Base-by-base conservation (phyloP, 2,329 filamentous ascomycete genomes). In the Scedosporium dehoogii region DNA sequence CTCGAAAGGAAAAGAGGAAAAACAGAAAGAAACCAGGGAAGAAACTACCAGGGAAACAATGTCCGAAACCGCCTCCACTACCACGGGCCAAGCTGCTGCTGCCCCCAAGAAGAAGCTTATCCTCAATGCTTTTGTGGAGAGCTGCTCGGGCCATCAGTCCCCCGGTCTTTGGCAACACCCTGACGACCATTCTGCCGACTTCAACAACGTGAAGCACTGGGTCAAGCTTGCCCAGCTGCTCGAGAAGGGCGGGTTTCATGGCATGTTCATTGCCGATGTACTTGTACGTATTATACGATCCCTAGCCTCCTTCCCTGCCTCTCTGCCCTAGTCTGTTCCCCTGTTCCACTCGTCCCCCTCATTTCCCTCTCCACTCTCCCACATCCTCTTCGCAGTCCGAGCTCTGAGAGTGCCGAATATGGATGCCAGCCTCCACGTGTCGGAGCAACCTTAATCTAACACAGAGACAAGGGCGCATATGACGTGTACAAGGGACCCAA, bases 401-500 rank as follows among this genome's bases (percentile, higher is more conserved):
- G 56, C 56, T 23, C 27, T 27, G 16, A 57, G 23, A 23, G 6
- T 57, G 16, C 23, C 29, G 18, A 57, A 27, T 18, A 1, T 18
- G 53, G 23, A 27, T n/a, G 16, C 53, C 53, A 57, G 18, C 48
- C 18, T 57, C 23, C 16, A 14, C 16, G 42, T 25, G 41, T 9
- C 6, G 27, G n/a, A 14, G n/a, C n/a, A 12, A 12, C 21, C 6
- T 7, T 10, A 33, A 33, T 38, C 33, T 44, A 38, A 33, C 56
- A 63, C 61, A 21, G 6, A 10, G 9, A 10, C 2, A 29, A 71
- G 71, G 85, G 84, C 3, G 84, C 84, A 5, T 89, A 89, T 68
- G 86, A 90, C 74, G 85, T 89, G 4, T 90, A 88, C 72, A 84
- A 84, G 64, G 81, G 85, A 0, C 83, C 83, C 10, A 83, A 83